Base-by-base conservation (phyloP, 2,329 filamentous ascomycete genomes). In the Zymoseptoria crescenta region DNA sequence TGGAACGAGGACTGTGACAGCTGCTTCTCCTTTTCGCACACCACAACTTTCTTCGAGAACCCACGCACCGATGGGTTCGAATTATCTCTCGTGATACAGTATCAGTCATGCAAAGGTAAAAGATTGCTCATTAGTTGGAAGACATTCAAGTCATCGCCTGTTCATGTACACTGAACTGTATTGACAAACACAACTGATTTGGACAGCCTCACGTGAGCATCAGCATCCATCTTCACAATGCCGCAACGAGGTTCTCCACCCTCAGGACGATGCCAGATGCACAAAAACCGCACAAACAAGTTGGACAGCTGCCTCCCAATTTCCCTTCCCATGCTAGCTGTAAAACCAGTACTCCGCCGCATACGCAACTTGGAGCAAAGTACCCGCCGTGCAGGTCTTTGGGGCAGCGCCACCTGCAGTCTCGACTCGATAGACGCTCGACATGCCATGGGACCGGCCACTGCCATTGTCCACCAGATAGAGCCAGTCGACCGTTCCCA, bases 291-390 rank as follows among this genome's bases (percentile, higher is more conserved):
- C 16, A 5, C 16, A 16, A 41, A 41, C 35, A 41, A 6, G 16
- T 13, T 16, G 35, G 13, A 45, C 16, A 45, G 35, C 16, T 13
- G 35, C 35, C 35, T 16, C 35, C 4, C 10, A 41, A 16, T 41
- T 4, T 2, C 16, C 35, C 13, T 45, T 13, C 35, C 35, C 35
- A 45, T 45, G 16, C 61, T 53, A 67, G 8, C 71, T 74, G 62
- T 75, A 79, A 56, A 79, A 75, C 77, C 77, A 80, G 65, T 80
- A 79, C 64, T 77, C 71, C 2, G 79, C 75, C 4, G 76, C 73
- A 64, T 81, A 81, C 28, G 73, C 70, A 16, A 78, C 74, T 57
- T 75, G 70, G 56, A 75, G 54, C 41, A 68, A 68, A 19, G 52
- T 57, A 0, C 62, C 59, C n/a, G 56, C 64, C 64, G 30, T 65